Conservation (phyloP, 2,329 filamentous ascomycete species). For the Immersiporthe knoxdaviesiana region DNA sequence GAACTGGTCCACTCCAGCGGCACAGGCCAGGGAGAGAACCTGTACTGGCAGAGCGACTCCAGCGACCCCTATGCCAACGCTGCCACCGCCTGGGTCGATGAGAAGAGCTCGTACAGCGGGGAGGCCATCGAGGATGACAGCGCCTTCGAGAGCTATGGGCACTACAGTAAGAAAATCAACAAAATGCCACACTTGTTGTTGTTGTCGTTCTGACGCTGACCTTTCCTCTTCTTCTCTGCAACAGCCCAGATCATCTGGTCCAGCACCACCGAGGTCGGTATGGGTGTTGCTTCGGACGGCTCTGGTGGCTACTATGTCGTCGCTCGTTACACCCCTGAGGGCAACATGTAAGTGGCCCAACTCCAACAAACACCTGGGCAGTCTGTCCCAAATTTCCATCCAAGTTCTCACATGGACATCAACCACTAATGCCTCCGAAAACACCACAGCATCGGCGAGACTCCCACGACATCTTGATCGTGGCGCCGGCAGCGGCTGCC, state of each 20-base stretch:
- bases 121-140: constrained; percentile 30
- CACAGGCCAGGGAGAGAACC: constrained; percentile 30
- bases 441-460: constrained; percentile 27
- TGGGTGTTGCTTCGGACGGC: constrained; percentile 29
- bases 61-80: constrained; percentile 24
- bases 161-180: constrained; percentile 29
- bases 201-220: background rate
- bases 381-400: background rate
- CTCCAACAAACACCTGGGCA: no score
- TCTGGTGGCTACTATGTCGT: constrained; percentile 31
- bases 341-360: constrained; percentile 30
- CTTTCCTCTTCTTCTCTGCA: background rate
- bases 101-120: constrained; percentile 30
- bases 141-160: constrained; percentile 30
- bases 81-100: constrained; percentile 29
- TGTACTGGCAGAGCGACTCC: constrained; percentile 30
- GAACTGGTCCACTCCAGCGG: constrained; percentile 21
- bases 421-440: background rate
- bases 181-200: background rate
- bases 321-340: constrained; percentile 30
- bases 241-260: constrained; percentile 32
- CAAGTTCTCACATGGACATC: background rate
- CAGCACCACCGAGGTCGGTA: constrained; percentile 30
- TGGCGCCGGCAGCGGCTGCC: background rate
- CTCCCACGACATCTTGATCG: constrained; percentile 13